A percentile compares a stretch with the other conserved stretches of the same genome.
These are phyloP conservation scores for Drosera capensis DNA, from an alignment of 148 eudicot genomes.

Conservation along the genomic window DNA sequence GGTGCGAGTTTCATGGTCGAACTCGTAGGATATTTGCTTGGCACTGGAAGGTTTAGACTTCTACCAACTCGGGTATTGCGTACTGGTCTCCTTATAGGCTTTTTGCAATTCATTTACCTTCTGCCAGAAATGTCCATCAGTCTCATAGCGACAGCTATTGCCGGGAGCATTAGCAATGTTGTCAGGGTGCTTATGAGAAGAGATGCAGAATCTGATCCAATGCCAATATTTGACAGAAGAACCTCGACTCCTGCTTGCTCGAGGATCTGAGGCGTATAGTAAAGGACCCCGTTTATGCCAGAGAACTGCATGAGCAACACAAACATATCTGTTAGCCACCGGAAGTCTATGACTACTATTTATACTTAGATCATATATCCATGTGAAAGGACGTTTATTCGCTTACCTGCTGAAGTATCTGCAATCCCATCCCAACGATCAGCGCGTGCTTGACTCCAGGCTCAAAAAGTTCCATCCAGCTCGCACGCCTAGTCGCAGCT, in stretches of 20 bases:
- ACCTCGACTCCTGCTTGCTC: slow-evolving; percentile 81
- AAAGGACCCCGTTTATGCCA: slow-evolving; percentile 76
- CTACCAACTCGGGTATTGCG: neutral
- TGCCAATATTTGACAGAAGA: slow-evolving; percentile 50
- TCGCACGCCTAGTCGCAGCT: slow-evolving; percentile 27
- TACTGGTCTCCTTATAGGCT: neutral
- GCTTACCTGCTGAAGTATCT: slow-evolving; percentile 70
- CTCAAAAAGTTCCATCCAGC: slow-evolving; percentile 57
- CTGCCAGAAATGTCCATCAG: slow-evolving; percentile 77
- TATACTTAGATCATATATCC: too few relatives aligned
- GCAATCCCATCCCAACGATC: slow-evolving; percentile 60
- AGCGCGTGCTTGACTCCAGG: slow-evolving; percentile 71
- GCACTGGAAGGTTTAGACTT: neutral
- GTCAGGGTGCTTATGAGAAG: slow-evolving; percentile 57
- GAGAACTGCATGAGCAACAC: slow-evolving; percentile 36
- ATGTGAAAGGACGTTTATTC: too few relatives aligned
- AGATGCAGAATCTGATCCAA: slow-evolving; percentile 63
- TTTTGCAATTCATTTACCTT: slow-evolving; percentile 32
- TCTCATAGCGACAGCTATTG: slow-evolving; percentile 67
- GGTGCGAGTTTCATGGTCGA: too few relatives aligned
- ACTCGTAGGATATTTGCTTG: too few relatives aligned
- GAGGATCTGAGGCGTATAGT: slow-evolving; percentile 85
- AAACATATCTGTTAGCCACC: slow-evolving; percentile 2
- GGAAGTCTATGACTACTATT: too few relatives aligned
- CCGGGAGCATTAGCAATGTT: slow-evolving; percentile 77